These are phyloP conservation scores for Hemisphaericaspora subhashii DNA, from an alignment of 1,139 yeast species.

Conservation along the genomic window DNA sequence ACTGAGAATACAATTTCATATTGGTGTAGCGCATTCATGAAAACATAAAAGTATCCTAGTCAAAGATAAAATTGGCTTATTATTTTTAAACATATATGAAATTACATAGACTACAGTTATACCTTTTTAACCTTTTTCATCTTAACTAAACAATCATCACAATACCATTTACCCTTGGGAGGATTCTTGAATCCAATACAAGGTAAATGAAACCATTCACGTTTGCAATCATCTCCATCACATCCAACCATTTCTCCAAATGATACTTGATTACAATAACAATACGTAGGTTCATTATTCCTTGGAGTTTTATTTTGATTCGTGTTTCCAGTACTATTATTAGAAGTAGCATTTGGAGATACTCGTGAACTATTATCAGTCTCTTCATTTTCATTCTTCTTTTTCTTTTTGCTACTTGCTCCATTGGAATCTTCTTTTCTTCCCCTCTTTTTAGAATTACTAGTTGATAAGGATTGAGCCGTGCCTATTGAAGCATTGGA, in stretches of 20 bases:
- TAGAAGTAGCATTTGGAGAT: slow-evolving; percentile 4
- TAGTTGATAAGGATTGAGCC: slow-evolving; percentile 3
- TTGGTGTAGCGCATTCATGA: no score
- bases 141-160: slow-evolving; percentile 75
- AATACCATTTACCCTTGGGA: slow-evolving; percentile 96
- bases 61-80: no score
- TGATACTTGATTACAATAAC: slow-evolving; percentile 94
- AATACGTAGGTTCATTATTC: slow-evolving; percentile 74
- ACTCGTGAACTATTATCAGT: background rate
- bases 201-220: slow-evolving; percentile 97
- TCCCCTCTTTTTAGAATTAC: slow-evolving; percentile 8
- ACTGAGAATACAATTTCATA: no score
- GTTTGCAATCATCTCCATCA: slow-evolving; percentile 88
- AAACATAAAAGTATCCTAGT: no score
- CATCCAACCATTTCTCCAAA: slow-evolving; percentile 99
- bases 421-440: slow-evolving; percentile 6
- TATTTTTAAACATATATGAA: no score
- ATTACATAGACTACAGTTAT: no score
- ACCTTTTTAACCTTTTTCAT: slow-evolving; percentile 31
- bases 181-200: slow-evolving; percentile 89
- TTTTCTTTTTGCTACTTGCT: slow-evolving; percentile 5
- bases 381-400: slow-evolving; percentile 8
- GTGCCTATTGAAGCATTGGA: slow-evolving; percentile 4
- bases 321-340: background rate
- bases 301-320: slow-evolving; percentile 9